Base-by-base conservation (phyloP, 1,284 basidiomycete species). In the Mycosarcoma mackinlayi region DNA sequence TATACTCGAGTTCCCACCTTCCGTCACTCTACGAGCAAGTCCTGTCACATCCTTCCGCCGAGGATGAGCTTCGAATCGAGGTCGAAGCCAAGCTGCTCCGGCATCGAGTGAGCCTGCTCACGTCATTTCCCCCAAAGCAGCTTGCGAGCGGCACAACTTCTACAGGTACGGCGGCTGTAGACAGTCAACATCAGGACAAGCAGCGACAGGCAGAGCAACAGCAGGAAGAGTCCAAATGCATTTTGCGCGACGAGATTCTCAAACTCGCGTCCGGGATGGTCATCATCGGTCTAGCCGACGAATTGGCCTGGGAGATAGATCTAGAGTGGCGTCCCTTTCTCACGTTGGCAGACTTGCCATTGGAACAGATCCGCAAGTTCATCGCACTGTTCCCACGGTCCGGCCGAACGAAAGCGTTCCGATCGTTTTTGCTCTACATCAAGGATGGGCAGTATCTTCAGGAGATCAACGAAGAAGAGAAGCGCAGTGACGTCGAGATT, bases 261-360 rank as follows among this genome's bases (percentile, higher is more conserved):
- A 87, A 88, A 6, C 84, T 94, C 44, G 86, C 91, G 1, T 84
- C 86, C 16, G 93, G 92, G 3, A 87, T 88, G 44, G 87, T 94
- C 10, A 83, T 93, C 6, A 85, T 96, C 27, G 85, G 86, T 27
- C 86, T 93, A n/a, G 86, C 88, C 0, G 89, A 94, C 74, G 88
- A 90, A 69, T 74, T 90, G 14, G 91, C 92, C 0, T 96, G 93
- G 93, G 86, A 84, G 30, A 83, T 92, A 18, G 88, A 87, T 65
- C 85, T 98, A 37, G 92, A 98, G 76, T 88, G 89, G 73, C 88
- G 86, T 45, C 90, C 98, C 77, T 86, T 86, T 40, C 87, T 87
- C n/a, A 86, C 86, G 8, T 85, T 92, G 11, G 89, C 86, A 78
- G 88, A 86, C 30, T 91, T 93, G 78, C 89, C 89, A 58, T 84